phyloP scores from a whole-genome alignment of 345 rosid species.

The Dipteronia dyeriana region DNA sequence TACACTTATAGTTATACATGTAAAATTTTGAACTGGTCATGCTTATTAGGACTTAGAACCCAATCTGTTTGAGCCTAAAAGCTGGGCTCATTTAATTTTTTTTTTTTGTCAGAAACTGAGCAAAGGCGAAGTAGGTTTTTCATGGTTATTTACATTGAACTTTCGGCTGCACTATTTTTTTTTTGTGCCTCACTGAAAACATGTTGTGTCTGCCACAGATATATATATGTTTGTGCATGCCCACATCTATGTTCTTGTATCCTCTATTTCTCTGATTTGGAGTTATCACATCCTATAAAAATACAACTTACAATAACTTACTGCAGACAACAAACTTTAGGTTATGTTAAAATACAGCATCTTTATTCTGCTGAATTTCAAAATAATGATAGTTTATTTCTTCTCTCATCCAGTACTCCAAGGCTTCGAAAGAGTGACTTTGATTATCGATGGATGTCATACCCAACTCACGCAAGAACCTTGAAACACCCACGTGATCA shows the following conservation, averaged over 20 bases:
- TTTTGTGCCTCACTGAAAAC: no score
- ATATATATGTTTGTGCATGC: background rate
- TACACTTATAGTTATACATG: no score
- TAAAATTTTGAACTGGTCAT: background rate
- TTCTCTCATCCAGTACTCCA: conserved; percentile 30
- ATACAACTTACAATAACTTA: background rate
- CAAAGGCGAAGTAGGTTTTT: background rate
- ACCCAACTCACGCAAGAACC: conserved; percentile 42
- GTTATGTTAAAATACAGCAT: background rate
- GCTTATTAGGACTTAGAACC: background rate
- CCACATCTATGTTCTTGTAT: no score
- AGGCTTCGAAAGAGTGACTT: conserved; percentile 35
- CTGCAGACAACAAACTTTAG: background rate
- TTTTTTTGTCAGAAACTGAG: background rate
- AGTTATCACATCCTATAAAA: background rate
- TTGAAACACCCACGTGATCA: conserved; percentile 55
- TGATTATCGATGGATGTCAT: conserved; percentile 69
- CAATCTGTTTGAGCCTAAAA: background rate
- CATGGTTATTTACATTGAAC: background rate
- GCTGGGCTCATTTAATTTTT: background rate
- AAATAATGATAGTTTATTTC: background rate
- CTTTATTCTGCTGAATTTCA: background rate
- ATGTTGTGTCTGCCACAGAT: background rate
- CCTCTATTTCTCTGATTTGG: background rate
- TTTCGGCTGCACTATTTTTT: background rate